Percentiles rank a stretch among this genome's conserved stretches.
phyloP scores from a whole-genome alignment of 805 yeast species.

The Suhomyces pyralidae region DNA sequence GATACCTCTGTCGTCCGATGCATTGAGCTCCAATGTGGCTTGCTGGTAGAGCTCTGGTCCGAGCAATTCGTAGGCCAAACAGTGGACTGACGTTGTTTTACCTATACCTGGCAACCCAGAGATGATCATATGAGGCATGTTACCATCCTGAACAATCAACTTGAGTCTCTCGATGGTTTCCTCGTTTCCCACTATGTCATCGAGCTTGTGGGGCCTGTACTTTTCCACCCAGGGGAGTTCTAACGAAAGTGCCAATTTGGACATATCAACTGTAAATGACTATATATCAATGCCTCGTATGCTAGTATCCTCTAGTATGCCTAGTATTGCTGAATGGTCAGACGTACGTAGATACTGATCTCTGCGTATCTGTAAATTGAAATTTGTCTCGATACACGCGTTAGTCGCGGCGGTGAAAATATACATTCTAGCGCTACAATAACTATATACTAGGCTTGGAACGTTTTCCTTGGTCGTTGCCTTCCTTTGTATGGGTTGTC shows the following conservation, averaged over 20 bases:
- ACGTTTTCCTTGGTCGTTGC: not conserved
- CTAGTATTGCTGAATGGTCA: not conserved
- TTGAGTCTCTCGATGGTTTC: conserved; percentile 84
- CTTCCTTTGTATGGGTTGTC: not conserved
- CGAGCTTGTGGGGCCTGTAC: conserved; percentile 75
- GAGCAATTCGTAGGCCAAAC: conserved; percentile 80
- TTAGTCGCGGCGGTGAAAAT: not conserved
- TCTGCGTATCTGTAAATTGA: not conserved
- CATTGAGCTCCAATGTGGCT: conserved; percentile 90
- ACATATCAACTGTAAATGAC: conserved; percentile 1
- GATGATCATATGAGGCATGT: conserved; percentile 94
- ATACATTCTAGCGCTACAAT: not conserved
- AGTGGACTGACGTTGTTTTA: conserved; percentile 89
- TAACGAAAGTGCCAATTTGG: conserved; percentile 14
- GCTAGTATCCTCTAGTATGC: not conserved
- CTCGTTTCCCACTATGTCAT: conserved; percentile 89
- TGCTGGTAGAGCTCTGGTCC: conserved; percentile 65
- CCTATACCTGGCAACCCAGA: conserved; percentile 98
- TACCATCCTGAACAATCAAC: conserved; percentile 86
- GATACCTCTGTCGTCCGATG: conserved; percentile 96
- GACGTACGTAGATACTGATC: not conserved
- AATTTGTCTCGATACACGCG: not conserved
- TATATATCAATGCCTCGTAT: not conserved
- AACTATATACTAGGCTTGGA: not conserved
- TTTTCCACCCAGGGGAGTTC: conserved; percentile 77